Percentiles rank a stretch among this genome's conserved stretches.
phyloP scores from a whole-genome alignment of 495 filamentous ascomycete genomes.

The Amniculicola lignicola region DNA sequence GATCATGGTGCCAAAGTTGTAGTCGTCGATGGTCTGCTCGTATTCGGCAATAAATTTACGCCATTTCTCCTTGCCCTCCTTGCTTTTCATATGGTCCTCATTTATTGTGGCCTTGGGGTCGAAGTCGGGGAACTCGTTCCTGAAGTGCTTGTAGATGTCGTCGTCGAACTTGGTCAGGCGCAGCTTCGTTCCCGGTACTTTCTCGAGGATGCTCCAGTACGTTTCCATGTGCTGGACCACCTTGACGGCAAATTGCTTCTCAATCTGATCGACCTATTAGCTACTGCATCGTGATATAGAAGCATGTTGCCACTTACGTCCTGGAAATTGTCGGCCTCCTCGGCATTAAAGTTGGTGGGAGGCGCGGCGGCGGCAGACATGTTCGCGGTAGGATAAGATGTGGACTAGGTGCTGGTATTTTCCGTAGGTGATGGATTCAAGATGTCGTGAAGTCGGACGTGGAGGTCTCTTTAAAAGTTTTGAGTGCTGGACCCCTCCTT shows the following conservation, averaged over 20 bases:
- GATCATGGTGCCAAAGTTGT: constrained; percentile 95
- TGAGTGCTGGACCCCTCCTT: neutral
- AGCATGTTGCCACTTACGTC: constrained; percentile 56
- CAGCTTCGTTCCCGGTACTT: constrained; percentile 76
- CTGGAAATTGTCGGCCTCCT: constrained; percentile 72
- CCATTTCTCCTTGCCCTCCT: constrained; percentile 92
- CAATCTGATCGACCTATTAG: constrained; percentile 62
- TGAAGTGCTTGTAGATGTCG: constrained; percentile 87
- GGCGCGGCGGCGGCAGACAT: constrained; percentile 49
- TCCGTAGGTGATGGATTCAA: neutral
- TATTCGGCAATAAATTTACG: constrained; percentile 90
- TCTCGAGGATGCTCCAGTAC: constrained; percentile 94
- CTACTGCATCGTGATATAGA: constrained; percentile 1
- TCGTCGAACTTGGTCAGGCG: constrained; percentile 91
- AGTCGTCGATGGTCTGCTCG: constrained; percentile 81
- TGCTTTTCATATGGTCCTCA: constrained; percentile 97
- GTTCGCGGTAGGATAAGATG: constrained; percentile 32
- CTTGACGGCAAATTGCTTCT: constrained; percentile 99
- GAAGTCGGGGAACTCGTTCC: constrained; percentile 85
- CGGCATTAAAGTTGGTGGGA: constrained; percentile 56
- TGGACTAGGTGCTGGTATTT: neutral
- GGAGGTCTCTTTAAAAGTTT: neutral
- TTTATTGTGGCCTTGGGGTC: constrained; percentile 74
- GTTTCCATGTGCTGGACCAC: constrained; percentile 96
- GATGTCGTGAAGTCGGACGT: neutral